Evolutionary conservation across 1,139 yeast genomes (phyloP).

Genomic region (Casaregolazyma lundiana): DNA sequence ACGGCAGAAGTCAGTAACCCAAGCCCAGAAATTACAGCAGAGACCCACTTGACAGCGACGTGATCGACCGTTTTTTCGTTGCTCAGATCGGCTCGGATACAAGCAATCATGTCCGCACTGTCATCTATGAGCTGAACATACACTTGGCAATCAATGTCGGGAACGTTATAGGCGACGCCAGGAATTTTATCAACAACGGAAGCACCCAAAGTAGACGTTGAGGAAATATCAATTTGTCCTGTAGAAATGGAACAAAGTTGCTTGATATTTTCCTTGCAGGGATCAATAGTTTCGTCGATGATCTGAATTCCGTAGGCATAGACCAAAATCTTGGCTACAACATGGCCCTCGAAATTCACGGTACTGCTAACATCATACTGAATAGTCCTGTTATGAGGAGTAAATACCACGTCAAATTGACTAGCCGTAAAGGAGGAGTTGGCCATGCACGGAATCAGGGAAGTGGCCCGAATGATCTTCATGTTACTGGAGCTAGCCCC

Average conservation of each 20-base stretch:
- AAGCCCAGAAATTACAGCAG: constrained; percentile 87
- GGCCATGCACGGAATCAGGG: constrained; percentile 90
- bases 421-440: constrained; percentile 82
- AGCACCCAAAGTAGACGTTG: constrained; percentile 45
- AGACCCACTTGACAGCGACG: constrained; percentile 94
- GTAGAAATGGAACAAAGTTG: constrained; percentile 77
- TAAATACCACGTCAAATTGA: constrained; percentile 68
- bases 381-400: constrained; percentile 60
- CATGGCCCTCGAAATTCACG: constrained; percentile 68
- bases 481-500: neutral
- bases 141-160: constrained; percentile 93
- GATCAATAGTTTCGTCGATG: constrained; percentile 50
- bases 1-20: constrained; percentile 86
- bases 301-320: constrained; percentile 80
- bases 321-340: constrained; percentile 63
- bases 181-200: constrained; percentile 59
- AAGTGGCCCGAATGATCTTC: constrained; percentile 29
- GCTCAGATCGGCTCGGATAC: constrained; percentile 79
- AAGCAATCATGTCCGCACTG: constrained; percentile 55
- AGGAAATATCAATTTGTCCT: constrained; percentile 74
- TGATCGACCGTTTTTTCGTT: constrained; percentile 94
- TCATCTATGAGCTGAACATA: constrained; percentile 57
- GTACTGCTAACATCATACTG: constrained; percentile 70
- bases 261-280: constrained; percentile 52
- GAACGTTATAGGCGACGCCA: constrained; percentile 78